phyloP scores from a whole-genome alignment of 169 alveolate species.

The Cryptosporidium tyzzeri region DNA sequence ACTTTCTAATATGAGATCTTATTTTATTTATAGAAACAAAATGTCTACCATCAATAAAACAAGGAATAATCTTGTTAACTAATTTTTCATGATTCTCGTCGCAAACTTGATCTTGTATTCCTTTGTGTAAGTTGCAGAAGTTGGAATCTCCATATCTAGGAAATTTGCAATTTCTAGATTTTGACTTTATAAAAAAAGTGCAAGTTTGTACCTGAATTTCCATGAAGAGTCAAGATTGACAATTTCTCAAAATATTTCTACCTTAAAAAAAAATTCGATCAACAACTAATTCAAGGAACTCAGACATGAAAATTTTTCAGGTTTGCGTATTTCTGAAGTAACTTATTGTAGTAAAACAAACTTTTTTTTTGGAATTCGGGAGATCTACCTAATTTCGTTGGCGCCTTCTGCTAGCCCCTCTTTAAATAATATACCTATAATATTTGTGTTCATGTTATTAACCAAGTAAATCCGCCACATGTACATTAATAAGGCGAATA shows the following conservation, averaged over 20 bases:
- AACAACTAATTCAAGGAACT: not conserved
- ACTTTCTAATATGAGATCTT: slow-evolving; percentile 46
- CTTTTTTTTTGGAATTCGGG: not conserved
- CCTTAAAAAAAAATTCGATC: not conserved
- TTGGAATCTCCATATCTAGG: slow-evolving; percentile 6
- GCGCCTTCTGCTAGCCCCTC: not conserved
- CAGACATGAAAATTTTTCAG: not conserved
- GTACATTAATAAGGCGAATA: slow-evolving; percentile 9
- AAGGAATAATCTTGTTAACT: slow-evolving; percentile 16
- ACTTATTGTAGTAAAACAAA: not conserved
- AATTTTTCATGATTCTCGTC: not conserved
- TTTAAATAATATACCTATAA: not conserved
- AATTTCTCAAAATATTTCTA: not conserved
- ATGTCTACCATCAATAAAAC: slow-evolving; percentile 54
- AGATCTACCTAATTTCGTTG: not conserved
- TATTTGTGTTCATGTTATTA: slow-evolving; percentile 1
- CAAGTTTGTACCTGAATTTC: slow-evolving; percentile 4
- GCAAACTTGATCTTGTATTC: not conserved
- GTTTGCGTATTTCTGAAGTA: not conserved
- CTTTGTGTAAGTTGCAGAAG: slow-evolving; percentile 32
- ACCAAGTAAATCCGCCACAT: slow-evolving; percentile 37
- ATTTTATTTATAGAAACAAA: slow-evolving; percentile 44
- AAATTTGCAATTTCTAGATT: slow-evolving; percentile 50
- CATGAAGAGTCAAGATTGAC: slow-evolving; percentile 25
- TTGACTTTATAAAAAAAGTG: slow-evolving; percentile 40